Evolutionary conservation across 2,329 filamentous ascomycete species (phyloP).

Genomic region (Hymenoscyphus albidus): DNA sequence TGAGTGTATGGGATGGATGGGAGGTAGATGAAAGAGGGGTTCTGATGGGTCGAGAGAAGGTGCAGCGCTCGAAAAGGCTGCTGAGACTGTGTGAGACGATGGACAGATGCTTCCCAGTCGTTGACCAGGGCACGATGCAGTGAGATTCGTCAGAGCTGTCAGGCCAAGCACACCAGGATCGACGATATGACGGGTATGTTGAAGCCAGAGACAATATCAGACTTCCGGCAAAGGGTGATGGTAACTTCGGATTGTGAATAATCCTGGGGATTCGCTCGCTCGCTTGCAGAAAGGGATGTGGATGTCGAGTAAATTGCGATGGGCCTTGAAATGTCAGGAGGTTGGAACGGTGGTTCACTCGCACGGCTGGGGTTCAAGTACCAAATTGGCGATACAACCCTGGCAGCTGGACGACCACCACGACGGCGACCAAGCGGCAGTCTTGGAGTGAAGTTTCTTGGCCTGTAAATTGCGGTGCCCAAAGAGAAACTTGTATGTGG

Average conservation of each 20-base stretch:
- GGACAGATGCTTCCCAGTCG: background rate
- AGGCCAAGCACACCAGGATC: background rate
- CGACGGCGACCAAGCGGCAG: background rate
- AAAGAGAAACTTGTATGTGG: background rate
- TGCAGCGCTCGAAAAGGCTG: slow-evolving; percentile 4
- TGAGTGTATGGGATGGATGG: background rate
- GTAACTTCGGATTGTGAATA: background rate
- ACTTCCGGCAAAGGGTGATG: background rate
- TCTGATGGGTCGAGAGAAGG: background rate
- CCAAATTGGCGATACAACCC: slow-evolving; percentile 7
- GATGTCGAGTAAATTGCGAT: background rate
- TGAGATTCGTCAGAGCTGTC: background rate
- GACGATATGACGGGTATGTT: background rate
- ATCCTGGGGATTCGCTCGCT: background rate
- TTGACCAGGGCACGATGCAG: background rate
- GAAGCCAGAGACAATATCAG: background rate
- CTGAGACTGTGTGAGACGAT: slow-evolving; percentile 4
- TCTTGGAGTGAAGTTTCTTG: background rate
- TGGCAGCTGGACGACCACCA: slow-evolving; percentile 1
- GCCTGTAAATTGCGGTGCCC: background rate
- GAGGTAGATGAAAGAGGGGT: background rate
- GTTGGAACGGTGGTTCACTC: background rate
- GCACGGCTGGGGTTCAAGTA: slow-evolving; percentile 12
- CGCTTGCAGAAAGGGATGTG: background rate
- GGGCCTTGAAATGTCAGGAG: slow-evolving; percentile 4